phyloP scores from a whole-genome alignment of 371 early-diverging fungal genomes.

The Circinella minor region DNA sequence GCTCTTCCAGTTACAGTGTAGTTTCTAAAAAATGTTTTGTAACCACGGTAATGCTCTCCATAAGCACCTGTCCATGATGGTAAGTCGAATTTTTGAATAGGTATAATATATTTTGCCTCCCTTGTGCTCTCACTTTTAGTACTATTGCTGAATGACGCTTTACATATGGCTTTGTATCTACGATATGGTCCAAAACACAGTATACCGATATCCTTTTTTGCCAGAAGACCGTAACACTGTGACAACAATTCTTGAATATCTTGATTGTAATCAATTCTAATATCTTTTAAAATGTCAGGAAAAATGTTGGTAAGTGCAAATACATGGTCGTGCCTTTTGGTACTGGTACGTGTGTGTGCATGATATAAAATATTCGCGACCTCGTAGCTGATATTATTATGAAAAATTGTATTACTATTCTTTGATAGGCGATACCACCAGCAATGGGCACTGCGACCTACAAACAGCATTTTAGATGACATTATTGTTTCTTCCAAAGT shows the following conservation, averaged over 20 bases:
- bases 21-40: too few species aligned
- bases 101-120: too few species aligned
- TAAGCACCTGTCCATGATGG: background rate
- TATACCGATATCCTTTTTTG: background rate
- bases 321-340: background rate
- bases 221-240: background rate
- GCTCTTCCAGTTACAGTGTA: background rate
- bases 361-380: background rate
- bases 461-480: background rate
- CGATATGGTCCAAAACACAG: background rate
- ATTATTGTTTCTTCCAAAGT: background rate
- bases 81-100: background rate
- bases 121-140: background rate
- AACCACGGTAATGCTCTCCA: background rate
- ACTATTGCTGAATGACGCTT: too few species aligned
- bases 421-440: background rate
- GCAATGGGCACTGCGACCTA: background rate
- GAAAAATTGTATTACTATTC: background rate
- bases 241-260: background rate
- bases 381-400: background rate
- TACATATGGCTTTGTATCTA: too few species aligned
- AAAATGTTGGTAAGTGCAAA: background rate
- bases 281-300: background rate
- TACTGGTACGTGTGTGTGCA: background rate
- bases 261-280: background rate